These are phyloP conservation scores for Neoscytalidium dimidiatum DNA, from an alignment of 2,329 filamentous ascomycete species.

Conservation along the genomic window DNA sequence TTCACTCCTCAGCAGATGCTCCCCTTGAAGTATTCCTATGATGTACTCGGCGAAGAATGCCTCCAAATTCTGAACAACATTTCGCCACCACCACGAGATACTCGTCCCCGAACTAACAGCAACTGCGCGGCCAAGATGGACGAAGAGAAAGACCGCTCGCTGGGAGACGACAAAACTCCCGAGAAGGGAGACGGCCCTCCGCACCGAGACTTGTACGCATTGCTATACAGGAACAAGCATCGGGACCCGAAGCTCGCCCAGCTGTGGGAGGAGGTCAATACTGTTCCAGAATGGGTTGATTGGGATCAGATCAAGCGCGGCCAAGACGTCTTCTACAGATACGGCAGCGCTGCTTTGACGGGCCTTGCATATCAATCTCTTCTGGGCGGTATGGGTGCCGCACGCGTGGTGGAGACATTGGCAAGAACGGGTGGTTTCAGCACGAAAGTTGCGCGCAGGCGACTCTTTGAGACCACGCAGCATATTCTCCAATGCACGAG, in stretches of 20 bases:
- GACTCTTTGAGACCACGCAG: conserved; percentile 73
- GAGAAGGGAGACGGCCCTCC: conserved; percentile 30
- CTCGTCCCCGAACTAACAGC: conserved; percentile 41
- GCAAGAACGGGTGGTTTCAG: conserved; percentile 74
- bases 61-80: conserved; percentile 65
- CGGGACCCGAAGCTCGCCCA: conserved; percentile 57
- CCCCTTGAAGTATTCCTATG: conserved; percentile 66
- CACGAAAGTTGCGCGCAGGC: conserved; percentile 64
- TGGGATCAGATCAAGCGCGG: conserved; percentile 75
- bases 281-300: conserved; percentile 73
- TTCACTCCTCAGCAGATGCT: conserved; percentile 60
- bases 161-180: conserved; percentile 2
- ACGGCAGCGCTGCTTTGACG: conserved; percentile 67
- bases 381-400: conserved; percentile 71
- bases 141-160: conserved; percentile 22
- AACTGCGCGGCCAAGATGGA: conserved; percentile 30
- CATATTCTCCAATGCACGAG: conserved; percentile 72
- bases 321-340: conserved; percentile 77
- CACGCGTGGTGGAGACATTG: conserved; percentile 72
- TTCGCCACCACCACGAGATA: conserved; percentile 48
- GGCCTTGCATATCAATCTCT: conserved; percentile 66
- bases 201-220: conserved; percentile 62
- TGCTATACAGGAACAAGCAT: conserved; percentile 61
- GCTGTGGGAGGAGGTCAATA: conserved; percentile 69
- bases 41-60: conserved; percentile 67